These are phyloP conservation scores for Pistacia atlantica DNA, from an alignment of 345 rosid species.

Conservation along the genomic window DNA sequence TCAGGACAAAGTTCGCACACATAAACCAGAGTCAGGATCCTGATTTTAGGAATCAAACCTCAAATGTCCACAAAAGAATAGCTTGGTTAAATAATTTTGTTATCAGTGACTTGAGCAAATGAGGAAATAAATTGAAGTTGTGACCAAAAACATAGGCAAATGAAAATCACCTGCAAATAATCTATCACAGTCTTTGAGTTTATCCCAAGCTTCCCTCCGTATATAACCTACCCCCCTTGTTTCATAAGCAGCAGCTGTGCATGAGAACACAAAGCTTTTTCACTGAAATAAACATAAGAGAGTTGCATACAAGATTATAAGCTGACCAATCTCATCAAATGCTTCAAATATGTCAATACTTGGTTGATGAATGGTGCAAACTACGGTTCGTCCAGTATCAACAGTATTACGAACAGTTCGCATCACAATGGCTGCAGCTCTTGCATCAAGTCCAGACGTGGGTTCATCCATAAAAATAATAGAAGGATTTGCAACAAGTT, in stretches of 20 bases:
- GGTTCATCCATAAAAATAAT: conserved; percentile 98
- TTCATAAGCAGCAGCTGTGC: conserved; percentile 92
- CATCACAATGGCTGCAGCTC: conserved; percentile 97
- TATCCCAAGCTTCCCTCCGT: conserved; percentile 82
- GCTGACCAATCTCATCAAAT: conserved; percentile 76
- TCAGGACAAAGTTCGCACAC: neutral
- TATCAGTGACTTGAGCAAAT: too few species aligned
- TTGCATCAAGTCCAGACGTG: conserved; percentile 97
- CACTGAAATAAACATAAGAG: neutral
- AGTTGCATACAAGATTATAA: neutral
- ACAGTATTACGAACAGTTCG: conserved; percentile 93
- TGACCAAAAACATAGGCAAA: too few species aligned
- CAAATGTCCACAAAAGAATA: too few species aligned
- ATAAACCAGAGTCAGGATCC: neutral
- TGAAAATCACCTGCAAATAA: conserved; percentile 73
- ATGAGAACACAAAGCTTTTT: neutral
- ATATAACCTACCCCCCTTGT: conserved; percentile 86
- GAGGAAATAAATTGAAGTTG: too few species aligned
- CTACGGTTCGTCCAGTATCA: conserved; percentile 94
- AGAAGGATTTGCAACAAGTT: conserved; percentile 97
- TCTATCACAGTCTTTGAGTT: conserved; percentile 65
- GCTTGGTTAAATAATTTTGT: too few species aligned
- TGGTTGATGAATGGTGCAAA: conserved; percentile 94
- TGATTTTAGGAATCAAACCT: too few species aligned
- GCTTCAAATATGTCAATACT: conserved; percentile 95